Evolutionary conservation across 768 basidiomycete species (phyloP).

Genomic region (Dendrothele bispora): DNA sequence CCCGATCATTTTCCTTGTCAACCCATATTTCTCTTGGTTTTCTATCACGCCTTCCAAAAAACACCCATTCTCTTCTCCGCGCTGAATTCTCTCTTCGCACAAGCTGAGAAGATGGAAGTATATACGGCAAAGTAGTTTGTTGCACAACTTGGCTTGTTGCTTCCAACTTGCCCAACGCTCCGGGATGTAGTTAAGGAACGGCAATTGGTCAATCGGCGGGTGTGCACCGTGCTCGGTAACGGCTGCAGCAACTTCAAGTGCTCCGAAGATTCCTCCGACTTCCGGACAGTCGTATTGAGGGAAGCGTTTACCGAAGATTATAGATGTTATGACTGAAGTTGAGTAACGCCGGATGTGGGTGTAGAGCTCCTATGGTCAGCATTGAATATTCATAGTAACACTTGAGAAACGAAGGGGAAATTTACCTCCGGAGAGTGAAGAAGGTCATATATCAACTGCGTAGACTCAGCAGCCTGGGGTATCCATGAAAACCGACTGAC

Average conservation of each 20-base stretch:
- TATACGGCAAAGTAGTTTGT: slow-evolving; percentile 23
- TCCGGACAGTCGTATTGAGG: slow-evolving; percentile 23
- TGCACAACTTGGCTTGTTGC: slow-evolving; percentile 15
- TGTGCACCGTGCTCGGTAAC: slow-evolving; percentile 29
- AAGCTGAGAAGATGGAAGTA: slow-evolving; percentile 26
- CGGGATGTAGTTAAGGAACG: slow-evolving; percentile 29
- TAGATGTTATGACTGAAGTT: slow-evolving; percentile 28
- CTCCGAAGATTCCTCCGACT: slow-evolving; percentile 24
- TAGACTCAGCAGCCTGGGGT: slow-evolving; percentile 21
- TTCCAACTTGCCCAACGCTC: slow-evolving; percentile 36
- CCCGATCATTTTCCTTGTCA: slow-evolving; percentile 22
- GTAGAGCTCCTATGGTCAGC: slow-evolving; percentile 21
- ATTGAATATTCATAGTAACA: not conserved
- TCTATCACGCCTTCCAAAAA: slow-evolving; percentile 30
- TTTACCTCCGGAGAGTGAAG: slow-evolving; percentile 21
- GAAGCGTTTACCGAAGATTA: slow-evolving; percentile 29
- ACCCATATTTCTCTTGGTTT: slow-evolving; percentile 19
- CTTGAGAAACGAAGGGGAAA: not conserved
- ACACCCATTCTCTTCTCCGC: slow-evolving; percentile 24
- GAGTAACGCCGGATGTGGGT: slow-evolving; percentile 26
- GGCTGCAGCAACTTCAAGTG: slow-evolving; percentile 21
- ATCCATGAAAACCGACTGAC: too few species aligned
- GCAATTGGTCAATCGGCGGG: slow-evolving; percentile 33
- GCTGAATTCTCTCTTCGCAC: slow-evolving; percentile 20
- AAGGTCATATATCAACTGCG: slow-evolving; percentile 24